Evolutionary conservation across 2,329 filamentous ascomycete genomes (phyloP).

Genomic region (Phyllachora maydis): DNA sequence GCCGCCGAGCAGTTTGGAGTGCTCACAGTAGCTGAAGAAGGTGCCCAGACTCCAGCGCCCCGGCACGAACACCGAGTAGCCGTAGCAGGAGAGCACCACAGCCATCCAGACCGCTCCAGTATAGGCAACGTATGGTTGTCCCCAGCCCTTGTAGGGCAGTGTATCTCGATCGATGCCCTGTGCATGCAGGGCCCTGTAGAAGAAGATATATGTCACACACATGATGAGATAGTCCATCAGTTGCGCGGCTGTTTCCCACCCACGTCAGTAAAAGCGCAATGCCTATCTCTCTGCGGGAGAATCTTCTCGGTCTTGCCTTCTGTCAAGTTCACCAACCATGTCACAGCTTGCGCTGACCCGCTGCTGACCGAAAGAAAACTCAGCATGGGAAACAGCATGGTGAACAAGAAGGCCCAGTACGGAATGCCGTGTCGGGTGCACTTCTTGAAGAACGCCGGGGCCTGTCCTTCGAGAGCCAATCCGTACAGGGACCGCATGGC

Average conservation of each 20-base stretch:
- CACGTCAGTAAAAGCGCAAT: no score
- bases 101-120: constrained; percentile 19
- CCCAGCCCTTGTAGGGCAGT: constrained; percentile 32
- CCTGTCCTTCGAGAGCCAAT: constrained; percentile 33
- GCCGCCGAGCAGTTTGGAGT: no score
- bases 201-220: constrained; percentile 34
- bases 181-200: constrained; percentile 30
- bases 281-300: no score
- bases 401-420: constrained; percentile 36
- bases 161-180: constrained; percentile 31
- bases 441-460: constrained; percentile 25
- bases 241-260: no score
- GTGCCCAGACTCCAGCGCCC: constrained; percentile 8
- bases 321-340: constrained; percentile 38
- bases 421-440: constrained; percentile 39
- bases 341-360: constrained; percentile 30
- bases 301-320: no score
- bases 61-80: constrained; percentile 25
- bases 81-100: constrained; percentile 26
- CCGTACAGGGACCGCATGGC: constrained; percentile 40
- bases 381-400: constrained; percentile 39
- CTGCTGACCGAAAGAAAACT: constrained; percentile 40
- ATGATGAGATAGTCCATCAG: constrained; percentile 37
- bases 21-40: constrained; percentile 24
- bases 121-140: constrained; percentile 34